Conservation (phyloP, 2,329 filamentous ascomycete genomes). For the Xylariaceae sp. region DNA sequence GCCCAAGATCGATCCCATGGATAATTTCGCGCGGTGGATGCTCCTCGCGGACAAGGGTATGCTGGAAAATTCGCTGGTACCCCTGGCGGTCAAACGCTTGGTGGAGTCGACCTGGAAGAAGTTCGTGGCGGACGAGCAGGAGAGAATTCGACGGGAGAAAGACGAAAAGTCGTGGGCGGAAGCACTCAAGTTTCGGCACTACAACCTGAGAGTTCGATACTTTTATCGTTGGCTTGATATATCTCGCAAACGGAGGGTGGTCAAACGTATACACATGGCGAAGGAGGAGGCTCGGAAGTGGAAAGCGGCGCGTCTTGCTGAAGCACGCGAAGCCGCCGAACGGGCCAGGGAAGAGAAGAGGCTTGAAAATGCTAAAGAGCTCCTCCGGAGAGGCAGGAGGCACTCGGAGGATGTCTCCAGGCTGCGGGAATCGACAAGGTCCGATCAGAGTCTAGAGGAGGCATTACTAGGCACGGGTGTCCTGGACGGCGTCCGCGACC, state of each 20-base stretch:
- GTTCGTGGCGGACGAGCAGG: slow-evolving; percentile 37
- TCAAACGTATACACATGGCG: slow-evolving; percentile 46
- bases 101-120: slow-evolving; percentile 38
- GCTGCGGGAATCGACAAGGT: slow-evolving; percentile 19
- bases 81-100: slow-evolving; percentile 41
- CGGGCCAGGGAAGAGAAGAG: slow-evolving; percentile 18
- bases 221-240: slow-evolving; percentile 52
- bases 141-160: slow-evolving; percentile 41
- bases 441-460: slow-evolving; percentile 24
- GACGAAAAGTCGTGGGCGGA: slow-evolving; percentile 42
- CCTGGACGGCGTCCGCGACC: slow-evolving; percentile 25
- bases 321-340: slow-evolving; percentile 23
- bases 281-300: slow-evolving; percentile 46
- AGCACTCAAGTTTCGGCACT: slow-evolving; percentile 43
- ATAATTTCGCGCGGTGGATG: slow-evolving; percentile 49
- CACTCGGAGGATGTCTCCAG: slow-evolving; percentile 16
- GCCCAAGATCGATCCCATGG: slow-evolving; percentile 37
- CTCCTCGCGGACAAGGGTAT: slow-evolving; percentile 49
- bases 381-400: slow-evolving; percentile 20
- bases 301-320: slow-evolving; percentile 29
- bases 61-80: slow-evolving; percentile 43
- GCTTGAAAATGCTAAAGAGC: slow-evolving; percentile 21
- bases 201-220: slow-evolving; percentile 48
- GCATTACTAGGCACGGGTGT: slow-evolving; percentile 27
- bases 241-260: slow-evolving; percentile 43